Evolutionary conservation across 2,329 filamentous ascomycete species (phyloP), one percentile per base, ranked within the genome.

Genomic region (Botryotinia convoluta): DNA sequence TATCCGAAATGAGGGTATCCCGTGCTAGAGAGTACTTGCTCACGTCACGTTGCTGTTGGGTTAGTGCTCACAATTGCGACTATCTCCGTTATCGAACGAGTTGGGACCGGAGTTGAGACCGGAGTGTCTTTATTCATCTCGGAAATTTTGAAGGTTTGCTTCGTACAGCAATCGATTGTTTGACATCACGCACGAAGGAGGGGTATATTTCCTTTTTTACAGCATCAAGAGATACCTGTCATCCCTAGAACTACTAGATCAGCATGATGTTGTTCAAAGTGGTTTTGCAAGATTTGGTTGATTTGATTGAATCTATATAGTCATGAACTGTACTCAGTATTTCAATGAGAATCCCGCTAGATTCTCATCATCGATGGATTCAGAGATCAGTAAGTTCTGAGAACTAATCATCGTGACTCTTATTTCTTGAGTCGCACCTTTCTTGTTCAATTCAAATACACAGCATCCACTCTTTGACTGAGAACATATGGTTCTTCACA

Each of bases 31-130:
- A 22, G 26, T 57, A 42, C 35, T 68, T 26, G 48, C 35, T 22
- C 35, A 57, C 39, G n/a, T 68, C 65, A 68, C 65, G 65, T 68
- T 68, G 35, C 26, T n/a, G n/a, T 57, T 68, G 48, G 42, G 65
- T 44, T n/a, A 68, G 65, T 57, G 48, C 65, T 68, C 65, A 57
- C 29, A 10, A 29, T 42, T 42, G 48, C 26, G 10, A 57, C 32
- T 14, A 57, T 39, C 18, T 68, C 37, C 65, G 6, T 68, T 42
- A 3, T 32, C 48, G 10, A 57, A 68, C 48, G 35, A n/a, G 45
- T 57, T 54, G 32, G 29, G 32, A 42, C 14, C 60, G 37, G 60
- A 62, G 35, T 62, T 42, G 35, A 16, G 5, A 67, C 44, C 63
- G 63, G 63, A 37, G 32, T 67, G 16, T 39, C 35, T 54, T 32